These are phyloP conservation scores for Meyerozyma smithsonii DNA, from an alignment of 1,139 yeast genomes.

Conservation along the genomic window DNA sequence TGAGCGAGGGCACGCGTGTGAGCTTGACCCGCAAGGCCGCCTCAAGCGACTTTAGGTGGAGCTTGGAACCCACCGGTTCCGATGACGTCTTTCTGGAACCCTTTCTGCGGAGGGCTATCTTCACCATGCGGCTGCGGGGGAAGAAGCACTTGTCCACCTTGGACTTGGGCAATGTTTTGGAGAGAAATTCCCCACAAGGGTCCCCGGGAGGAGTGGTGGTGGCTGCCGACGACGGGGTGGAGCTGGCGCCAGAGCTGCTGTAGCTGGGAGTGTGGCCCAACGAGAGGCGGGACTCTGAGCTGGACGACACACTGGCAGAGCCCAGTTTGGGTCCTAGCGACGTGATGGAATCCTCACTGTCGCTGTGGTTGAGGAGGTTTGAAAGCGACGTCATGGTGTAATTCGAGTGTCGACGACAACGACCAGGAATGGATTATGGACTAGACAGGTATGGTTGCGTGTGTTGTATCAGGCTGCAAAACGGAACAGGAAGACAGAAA, in stretches of 20 bases:
- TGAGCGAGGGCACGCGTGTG: constrained; percentile 40
- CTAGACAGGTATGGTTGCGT: too few species aligned
- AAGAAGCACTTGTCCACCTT: constrained; percentile 22
- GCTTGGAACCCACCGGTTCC: constrained; percentile 18
- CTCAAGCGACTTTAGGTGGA: constrained; percentile 49
- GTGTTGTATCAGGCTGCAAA: background rate
- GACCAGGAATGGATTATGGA: too few species aligned
- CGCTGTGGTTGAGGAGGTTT: constrained; percentile 12
- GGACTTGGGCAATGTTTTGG: constrained; percentile 16
- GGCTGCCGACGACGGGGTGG: background rate
- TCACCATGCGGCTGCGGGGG: constrained; percentile 23
- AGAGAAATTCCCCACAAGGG: background rate
- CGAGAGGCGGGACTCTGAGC: background rate
- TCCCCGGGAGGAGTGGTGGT: background rate
- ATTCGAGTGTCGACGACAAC: background rate
- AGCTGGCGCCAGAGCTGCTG: background rate
- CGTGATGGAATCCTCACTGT: constrained; percentile 3
- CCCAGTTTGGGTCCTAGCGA: background rate
- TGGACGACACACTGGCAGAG: background rate
- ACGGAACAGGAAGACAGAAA: too few species aligned
- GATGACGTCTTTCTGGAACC: background rate
- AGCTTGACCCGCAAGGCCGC: constrained; percentile 49
- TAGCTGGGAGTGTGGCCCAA: background rate
- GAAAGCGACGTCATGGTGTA: constrained; percentile 4
- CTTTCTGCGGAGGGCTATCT: constrained; percentile 38